Conservation (phyloP, 139 green algal genomes). For the Micractinium conductrix region DNA sequence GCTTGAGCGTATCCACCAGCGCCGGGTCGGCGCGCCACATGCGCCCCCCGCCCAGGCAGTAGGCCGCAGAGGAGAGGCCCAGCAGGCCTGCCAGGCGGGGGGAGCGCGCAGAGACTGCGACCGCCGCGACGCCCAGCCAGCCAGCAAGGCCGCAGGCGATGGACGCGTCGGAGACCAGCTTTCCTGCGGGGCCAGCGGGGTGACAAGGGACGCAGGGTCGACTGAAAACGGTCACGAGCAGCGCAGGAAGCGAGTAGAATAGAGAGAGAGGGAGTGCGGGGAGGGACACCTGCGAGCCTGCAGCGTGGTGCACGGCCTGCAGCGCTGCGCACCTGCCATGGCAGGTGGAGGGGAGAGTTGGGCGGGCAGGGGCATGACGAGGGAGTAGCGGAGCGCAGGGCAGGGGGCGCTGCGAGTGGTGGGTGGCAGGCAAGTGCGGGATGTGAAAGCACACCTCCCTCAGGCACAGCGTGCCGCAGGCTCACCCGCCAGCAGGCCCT, state of each 20-base stretch:
- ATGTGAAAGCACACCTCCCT: too few relatives aligned
- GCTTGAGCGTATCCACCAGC: slow-evolving; percentile 32
- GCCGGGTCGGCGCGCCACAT: slow-evolving; percentile 22
- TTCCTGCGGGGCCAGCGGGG: slow-evolving; percentile 1
- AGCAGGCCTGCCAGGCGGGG: neutral
- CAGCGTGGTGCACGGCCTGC: neutral
- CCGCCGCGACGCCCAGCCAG: slow-evolving; percentile 11
- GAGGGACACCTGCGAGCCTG: neutral
- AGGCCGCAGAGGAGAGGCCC: neutral
- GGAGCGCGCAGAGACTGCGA: neutral
- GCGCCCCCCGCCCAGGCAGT: neutral
- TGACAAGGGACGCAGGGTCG: too few relatives aligned
- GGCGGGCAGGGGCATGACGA: neutral
- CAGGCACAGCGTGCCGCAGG: too few relatives aligned
- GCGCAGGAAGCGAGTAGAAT: too few relatives aligned
- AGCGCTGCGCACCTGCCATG: neutral
- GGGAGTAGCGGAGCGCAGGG: neutral
- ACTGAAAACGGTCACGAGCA: too few relatives aligned
- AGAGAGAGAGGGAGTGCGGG: neutral
- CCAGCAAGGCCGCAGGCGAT: slow-evolving; percentile 15
- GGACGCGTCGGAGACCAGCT: slow-evolving; percentile 16
- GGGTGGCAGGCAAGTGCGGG: too few relatives aligned
- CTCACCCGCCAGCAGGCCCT: neutral
- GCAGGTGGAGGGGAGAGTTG: neutral
- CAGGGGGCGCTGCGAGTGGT: too few relatives aligned